Percentiles rank a stretch among this genome's conserved stretches.
Conservation (phyloP, 768 basidiomycete genomes). For the Tubosaeta sp. region DNA sequence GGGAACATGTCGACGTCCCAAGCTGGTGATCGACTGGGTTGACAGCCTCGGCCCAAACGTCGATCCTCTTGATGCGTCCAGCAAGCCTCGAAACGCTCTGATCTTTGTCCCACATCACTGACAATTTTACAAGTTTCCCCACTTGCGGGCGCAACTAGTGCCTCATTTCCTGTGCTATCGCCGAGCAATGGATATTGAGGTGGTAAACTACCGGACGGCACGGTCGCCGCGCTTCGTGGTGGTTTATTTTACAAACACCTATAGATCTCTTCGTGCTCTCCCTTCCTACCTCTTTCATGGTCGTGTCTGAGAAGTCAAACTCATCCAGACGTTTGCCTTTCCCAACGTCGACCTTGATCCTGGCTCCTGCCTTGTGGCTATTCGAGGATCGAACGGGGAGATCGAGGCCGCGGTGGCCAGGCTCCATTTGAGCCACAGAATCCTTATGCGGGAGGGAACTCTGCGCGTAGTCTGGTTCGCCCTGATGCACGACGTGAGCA, state of each 20-base stretch:
- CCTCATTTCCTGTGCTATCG: not conserved
- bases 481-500: conserved; percentile 9
- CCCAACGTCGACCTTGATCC: conserved; percentile 6
- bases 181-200: not conserved
- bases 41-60: conserved; percentile 10
- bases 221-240: conserved; percentile 18
- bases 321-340: conserved; percentile 19
- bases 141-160: conserved; percentile 14
- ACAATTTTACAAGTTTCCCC: conserved; percentile 21
- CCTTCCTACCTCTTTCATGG: conserved; percentile 12
- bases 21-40: conserved; percentile 9
- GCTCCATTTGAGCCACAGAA: conserved; percentile 20
- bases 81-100: conserved; percentile 11
- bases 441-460: not conserved
- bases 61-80: conserved; percentile 8
- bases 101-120: conserved; percentile 11
- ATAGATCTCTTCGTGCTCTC: conserved; percentile 17
- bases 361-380: not conserved
- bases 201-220: conserved; percentile 12
- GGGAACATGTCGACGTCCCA: conserved; percentile 13
- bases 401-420: not conserved
- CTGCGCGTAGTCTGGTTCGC: conserved; percentile 5
- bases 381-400: not conserved
- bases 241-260: conserved; percentile 11
- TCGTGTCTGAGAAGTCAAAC: conserved; percentile 6